A percentile compares a stretch with the other conserved stretches of the same genome.
phyloP scores from a whole-genome alignment of 768 basidiomycete genomes.

The Lentinula sp. region DNA sequence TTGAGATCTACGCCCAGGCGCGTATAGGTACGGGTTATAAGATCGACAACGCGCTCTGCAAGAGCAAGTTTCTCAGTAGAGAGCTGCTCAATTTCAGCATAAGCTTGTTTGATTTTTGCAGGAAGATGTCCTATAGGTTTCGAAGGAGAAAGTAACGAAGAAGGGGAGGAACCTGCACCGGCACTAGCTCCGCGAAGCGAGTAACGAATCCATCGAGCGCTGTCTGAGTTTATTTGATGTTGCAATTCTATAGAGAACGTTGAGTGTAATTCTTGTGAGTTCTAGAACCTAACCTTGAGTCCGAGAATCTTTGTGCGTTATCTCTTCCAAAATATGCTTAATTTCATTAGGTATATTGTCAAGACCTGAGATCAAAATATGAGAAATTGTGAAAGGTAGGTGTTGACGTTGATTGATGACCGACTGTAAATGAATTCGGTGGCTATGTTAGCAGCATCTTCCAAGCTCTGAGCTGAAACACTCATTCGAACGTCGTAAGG shows the following conservation, averaged over 20 bases:
- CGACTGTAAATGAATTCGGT: conserved; percentile 53
- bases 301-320: conserved; percentile 38
- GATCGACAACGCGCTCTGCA: conserved; percentile 42
- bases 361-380: conserved; percentile 23
- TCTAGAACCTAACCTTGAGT: conserved; percentile 29
- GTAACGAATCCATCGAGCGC: conserved; percentile 44
- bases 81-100: conserved; percentile 38
- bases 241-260: conserved; percentile 32
- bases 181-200: conserved; percentile 22
- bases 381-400: neutral
- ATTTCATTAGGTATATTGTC: conserved; percentile 53
- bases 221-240: conserved; percentile 43
- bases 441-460: conserved; percentile 49
- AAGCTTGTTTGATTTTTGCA: conserved; percentile 37
- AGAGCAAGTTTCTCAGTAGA: conserved; percentile 41
- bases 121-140: conserved; percentile 29
- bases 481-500: neutral
- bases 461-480: conserved; percentile 30
- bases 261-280: neutral
- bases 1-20: conserved; percentile 45
- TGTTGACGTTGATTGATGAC: conserved; percentile 8
- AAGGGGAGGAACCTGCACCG: conserved; percentile 16
- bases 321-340: conserved; percentile 45
- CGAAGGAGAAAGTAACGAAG: conserved; percentile 28
- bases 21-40: conserved; percentile 39